Evolutionary conservation across 2,329 filamentous ascomycete species (phyloP), one percentile per base, ranked within the genome.

Genomic region (Arthrobotrys sinensis): DNA sequence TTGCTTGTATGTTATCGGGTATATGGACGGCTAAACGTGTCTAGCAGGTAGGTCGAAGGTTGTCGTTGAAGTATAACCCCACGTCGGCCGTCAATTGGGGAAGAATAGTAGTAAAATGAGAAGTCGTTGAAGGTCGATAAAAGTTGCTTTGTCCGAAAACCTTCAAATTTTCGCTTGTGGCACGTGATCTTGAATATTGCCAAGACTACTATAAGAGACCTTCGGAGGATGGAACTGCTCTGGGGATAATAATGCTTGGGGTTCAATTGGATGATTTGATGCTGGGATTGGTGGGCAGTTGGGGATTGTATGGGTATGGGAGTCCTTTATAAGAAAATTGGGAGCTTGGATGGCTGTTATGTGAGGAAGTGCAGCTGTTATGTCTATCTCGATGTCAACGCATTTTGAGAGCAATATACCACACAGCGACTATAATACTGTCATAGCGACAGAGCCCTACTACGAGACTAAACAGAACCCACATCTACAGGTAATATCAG

Each of bases 81-180:
- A 24, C 8, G 57, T 52, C 28, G 40, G 64, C 36, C 53, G 71
- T 64, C 71, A 69, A 76, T 76, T 70, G 66, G 50, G 50, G n/a
- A 16, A 46, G 4, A 52, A 60, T 16, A 21, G 7, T 43, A 16
- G 38, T 48, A 48, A 16, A 38, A 53, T 28, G 65, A 50, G 45
- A 40, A 14, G 40, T 65, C 45, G 57, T 57, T 24, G n/a, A 10
- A 21, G 16, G 12, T 40, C 12, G 55, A 40, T 21, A 40, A 16
- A 19, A 12, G 43, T 53, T 36, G 34, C 34, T 40, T 38, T 28
- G 24, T 28, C 24, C 12, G 2, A n/a, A 32, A 55, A 40, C 19
- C 64, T 43, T 53, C 34, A 60, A 60, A 60, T 60, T 60, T 60
- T 60, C 55, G 55, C 34, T 43, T 24, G 36, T 43, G 19, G 36